These are phyloP conservation scores for Auxenochlorella protothecoides DNA, from an alignment of 139 green algal species.

Conservation along the genomic window DNA sequence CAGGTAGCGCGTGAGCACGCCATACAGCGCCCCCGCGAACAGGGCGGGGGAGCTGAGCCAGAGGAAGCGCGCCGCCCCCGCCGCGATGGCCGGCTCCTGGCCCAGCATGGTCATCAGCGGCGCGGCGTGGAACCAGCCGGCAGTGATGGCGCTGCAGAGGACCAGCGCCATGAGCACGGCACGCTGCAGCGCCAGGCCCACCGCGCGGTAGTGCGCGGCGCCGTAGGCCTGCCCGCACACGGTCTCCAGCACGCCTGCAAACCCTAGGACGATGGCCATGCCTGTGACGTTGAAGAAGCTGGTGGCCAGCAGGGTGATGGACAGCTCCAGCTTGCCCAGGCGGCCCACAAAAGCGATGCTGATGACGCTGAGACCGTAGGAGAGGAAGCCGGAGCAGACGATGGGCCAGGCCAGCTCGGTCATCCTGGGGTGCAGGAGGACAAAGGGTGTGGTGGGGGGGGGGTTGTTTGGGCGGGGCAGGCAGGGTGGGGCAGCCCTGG, in stretches of 20 bases:
- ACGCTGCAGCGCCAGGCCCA: constrained; percentile 57
- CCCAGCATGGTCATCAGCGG: constrained; percentile 35
- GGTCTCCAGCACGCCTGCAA: constrained; percentile 58
- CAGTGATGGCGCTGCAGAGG: constrained; percentile 23
- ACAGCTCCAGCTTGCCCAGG: constrained; percentile 24
- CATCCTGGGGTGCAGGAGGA: too few species aligned
- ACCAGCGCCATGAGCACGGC: constrained; percentile 42
- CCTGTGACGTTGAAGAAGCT: constrained; percentile 63
- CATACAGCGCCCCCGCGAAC: constrained; percentile 18
- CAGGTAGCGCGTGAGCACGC: constrained; percentile 47
- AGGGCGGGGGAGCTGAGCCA: constrained; percentile 29
- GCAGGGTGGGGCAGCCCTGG: neutral
- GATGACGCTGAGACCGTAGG: neutral
- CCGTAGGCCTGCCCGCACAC: constrained; percentile 60
- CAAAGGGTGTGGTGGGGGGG: too few species aligned
- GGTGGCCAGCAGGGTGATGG: constrained; percentile 36
- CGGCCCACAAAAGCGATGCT: constrained; percentile 18
- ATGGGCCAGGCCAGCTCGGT: neutral
- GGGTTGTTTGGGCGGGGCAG: too few species aligned
- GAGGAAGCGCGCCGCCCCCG: constrained; percentile 31
- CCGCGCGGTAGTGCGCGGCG: constrained; percentile 41
- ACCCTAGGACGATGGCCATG: constrained; percentile 30
- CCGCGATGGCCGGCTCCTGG: constrained; percentile 34
- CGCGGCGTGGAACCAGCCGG: constrained; percentile 42
- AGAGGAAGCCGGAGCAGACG: neutral